Evolutionary conservation across 805 yeast genomes (phyloP), one percentile per base, ranked within the genome.

Genomic region (Suhomyces tanzawaensis): DNA sequence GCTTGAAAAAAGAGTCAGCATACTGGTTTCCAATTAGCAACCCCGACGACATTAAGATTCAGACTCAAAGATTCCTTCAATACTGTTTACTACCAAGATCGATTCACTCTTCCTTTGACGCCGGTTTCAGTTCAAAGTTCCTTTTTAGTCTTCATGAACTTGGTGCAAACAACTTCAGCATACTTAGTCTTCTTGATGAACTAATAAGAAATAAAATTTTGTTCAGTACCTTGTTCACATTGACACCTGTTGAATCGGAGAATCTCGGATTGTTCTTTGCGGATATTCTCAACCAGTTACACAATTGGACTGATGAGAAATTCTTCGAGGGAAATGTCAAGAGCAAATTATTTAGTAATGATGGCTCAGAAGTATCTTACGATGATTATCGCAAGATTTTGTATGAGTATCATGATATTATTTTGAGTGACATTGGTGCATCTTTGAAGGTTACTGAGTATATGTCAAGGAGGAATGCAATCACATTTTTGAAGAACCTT

Each of bases 21-120:
- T 32, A 25, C 1, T 77, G 81, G 82, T 76, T 79, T 43, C 18
- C 34, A 16, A 34, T 48, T 3, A 41, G 36, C 7, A 59, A 50
- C 23, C 35, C 14, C 4, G 45, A 41, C 3, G 16, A 18, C 15
- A 19, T 28, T 3, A 29, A 31, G n/a, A 21, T 19, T 9, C 45
- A 46, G 29, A 19, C 47, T 2, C 32, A 36, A 15, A 21, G 60
- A 1, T 76, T 87, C 33, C 53, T 87, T 24, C 81, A 82, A 43
- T 57, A 60, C 37, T 87, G 96, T 57, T 49, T 87, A 5, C 58
- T 89, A 9, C 96, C 96, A 8, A 69, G 97, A 46, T 72, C 81
- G 3, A 57, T 83, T 2, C 88, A 83, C 46, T 85, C 96, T 0
- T 79, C 95, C 0, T 76, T 82, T 45, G 97, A 89, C 62, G 95